Conservation (phyloP, 202 grass and related monocot species). For the Carex arenaria region DNA sequence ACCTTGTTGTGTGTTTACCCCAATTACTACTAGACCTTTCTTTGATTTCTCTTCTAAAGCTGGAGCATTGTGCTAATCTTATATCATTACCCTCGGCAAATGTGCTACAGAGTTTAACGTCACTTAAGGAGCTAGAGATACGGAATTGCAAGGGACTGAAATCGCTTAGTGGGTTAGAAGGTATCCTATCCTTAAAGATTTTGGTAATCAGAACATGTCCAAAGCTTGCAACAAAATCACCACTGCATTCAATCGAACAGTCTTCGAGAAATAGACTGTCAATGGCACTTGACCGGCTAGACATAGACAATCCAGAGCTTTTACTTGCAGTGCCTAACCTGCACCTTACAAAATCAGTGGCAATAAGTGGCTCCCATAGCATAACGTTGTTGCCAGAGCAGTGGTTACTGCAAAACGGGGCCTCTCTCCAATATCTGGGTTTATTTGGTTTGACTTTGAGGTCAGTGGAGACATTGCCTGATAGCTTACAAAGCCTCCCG, state of each 20-base stretch:
- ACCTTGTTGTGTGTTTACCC: not conserved
- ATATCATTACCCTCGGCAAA: constrained; percentile 5
- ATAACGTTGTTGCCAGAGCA: not conserved
- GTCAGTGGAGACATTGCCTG: not conserved
- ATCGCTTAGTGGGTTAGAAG: constrained; percentile 23
- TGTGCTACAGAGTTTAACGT: not conserved
- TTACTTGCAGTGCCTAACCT: constrained; percentile 4
- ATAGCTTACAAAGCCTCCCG: not conserved
- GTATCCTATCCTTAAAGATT: not conserved
- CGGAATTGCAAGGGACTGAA: not conserved
- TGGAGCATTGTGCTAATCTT: constrained; percentile 13
- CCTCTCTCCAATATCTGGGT: not conserved
- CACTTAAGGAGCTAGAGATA: not conserved
- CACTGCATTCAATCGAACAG: not conserved
- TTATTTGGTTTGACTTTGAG: not conserved
- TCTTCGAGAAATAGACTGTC: not conserved
- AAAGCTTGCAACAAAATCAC: not conserved
- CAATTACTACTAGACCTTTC: constrained; percentile 1
- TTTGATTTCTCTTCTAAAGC: not conserved
- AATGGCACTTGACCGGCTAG: not conserved
- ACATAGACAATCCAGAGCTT: not conserved
- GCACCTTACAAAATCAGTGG: not conserved
- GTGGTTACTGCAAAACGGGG: not conserved
- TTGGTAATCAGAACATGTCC: not conserved
- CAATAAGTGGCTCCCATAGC: not conserved